Evolutionary conservation across 2,329 filamentous ascomycete species (phyloP), one percentile per base, ranked within the genome.

Genomic region (Chaetoscypha palmicola): DNA sequence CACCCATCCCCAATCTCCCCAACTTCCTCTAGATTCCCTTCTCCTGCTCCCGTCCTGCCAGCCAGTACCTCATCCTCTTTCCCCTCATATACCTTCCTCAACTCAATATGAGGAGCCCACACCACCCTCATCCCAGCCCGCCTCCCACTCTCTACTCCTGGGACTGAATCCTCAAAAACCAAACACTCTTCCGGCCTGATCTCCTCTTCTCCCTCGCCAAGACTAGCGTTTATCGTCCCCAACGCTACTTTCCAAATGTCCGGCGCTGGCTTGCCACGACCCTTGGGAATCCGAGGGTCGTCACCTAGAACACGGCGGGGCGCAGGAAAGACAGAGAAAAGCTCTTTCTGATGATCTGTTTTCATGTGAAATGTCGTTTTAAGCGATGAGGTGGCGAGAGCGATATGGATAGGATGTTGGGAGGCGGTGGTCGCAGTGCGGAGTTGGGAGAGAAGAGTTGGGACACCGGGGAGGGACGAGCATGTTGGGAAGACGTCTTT

Each of bases 121-220:
- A 95, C 73, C 12, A 94, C 89, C 53, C 91, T 80, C 91, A 97
- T 97, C 0, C 92, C 92, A 0, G 92, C 92, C 52, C 92, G 78
- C 42, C 92, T 73, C 3, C 89, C 92, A 2, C 88, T 80, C 67
- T 98, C 92, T 2, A 96, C 88, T 2, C 92, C 92, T 0, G 89
- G 87, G 1, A 97, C 90, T 34, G 83, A 87, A 64, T 98, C 92
- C 67, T 98, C 92, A 58, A 98, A 97, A 0, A 97, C 92, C 12
- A 98, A 72, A 62, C 92, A 97, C 65, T 97, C 91, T 54, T 86
- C 84, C 0, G 89, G 88, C 42, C 62, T 71, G 50, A 98, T 82
- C 47, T 76, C 68, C 52, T 73, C 68, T 40, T 83, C 80, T 30
- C 77, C 79, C 3, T 72, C 66, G 0, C 71, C 68, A 5, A 94